Evolutionary conservation across 441 rosid species (phyloP).

Genomic region (Corymbia calophylla): DNA sequence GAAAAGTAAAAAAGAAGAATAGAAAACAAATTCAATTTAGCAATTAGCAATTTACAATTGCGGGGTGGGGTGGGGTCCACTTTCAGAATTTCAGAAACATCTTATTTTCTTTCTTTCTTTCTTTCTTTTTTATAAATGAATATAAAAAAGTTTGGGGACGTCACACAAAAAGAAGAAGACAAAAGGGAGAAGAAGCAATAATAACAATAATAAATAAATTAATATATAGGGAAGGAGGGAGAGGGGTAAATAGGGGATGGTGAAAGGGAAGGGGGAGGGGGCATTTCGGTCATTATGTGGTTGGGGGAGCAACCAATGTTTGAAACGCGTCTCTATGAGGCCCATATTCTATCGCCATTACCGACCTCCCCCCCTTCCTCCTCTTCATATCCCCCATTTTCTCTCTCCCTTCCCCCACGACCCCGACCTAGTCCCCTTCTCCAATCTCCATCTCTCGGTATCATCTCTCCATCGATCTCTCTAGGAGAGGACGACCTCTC

Average conservation of each 20-base stretch:
- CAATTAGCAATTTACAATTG: neutral
- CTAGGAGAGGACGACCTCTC: neutral
- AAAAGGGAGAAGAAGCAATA: neutral
- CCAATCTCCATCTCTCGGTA: neutral
- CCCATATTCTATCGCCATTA: conserved; percentile 67
- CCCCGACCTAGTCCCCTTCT: neutral
- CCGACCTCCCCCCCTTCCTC: conserved; percentile 32
- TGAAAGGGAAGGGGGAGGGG: conserved; percentile 25
- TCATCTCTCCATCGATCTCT: neutral
- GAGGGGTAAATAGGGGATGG: neutral
- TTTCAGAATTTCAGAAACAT: neutral
- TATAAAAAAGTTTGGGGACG: neutral
- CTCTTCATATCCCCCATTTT: conserved; percentile 29
- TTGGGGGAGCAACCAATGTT: conserved; percentile 9
- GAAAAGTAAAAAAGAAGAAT: neutral
- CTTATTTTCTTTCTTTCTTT: neutral
- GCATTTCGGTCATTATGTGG: conserved; percentile 13
- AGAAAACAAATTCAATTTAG: neutral
- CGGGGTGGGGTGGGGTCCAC: neutral
- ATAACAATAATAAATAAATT: neutral
- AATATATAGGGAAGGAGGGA: neutral
- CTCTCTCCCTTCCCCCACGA: neutral
- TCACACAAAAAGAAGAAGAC: neutral
- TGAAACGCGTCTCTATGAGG: conserved; percentile 84
- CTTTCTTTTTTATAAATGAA: too few species aligned